Evolutionary conservation across 169 alveolate genomes (phyloP).

Genomic region (Cryptosporidium felis): DNA sequence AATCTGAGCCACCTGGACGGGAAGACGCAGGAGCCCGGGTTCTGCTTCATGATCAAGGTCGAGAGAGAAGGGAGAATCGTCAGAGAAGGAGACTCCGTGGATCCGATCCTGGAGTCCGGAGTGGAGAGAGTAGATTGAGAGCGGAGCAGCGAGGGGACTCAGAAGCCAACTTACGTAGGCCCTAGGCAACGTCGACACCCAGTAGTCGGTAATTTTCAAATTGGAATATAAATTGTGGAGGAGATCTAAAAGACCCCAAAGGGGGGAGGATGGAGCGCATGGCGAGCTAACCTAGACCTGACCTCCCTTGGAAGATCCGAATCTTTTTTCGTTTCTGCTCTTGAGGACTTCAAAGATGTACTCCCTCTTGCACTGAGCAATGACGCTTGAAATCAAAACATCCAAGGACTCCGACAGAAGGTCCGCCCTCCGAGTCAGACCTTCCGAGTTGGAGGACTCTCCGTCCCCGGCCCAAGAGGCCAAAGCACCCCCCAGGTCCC

Average conservation of each 20-base stretch:
- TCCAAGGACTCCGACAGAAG: slow-evolving; percentile 18
- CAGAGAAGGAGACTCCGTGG: slow-evolving; percentile 45
- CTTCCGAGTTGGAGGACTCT: neutral
- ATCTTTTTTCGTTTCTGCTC: slow-evolving; percentile 53
- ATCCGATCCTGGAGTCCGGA: slow-evolving; percentile 59
- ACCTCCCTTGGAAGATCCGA: neutral
- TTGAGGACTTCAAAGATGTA: slow-evolving; percentile 12
- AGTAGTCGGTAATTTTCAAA: too few relatives aligned
- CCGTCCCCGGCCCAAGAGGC: neutral
- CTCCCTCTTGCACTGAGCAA: slow-evolving; percentile 58
- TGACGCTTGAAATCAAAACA: slow-evolving; percentile 26
- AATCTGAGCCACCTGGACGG: neutral
- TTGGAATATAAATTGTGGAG: neutral
- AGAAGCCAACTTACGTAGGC: neutral
- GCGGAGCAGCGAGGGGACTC: neutral
- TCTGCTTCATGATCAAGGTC: slow-evolving; percentile 51
- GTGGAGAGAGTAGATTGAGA: slow-evolving; percentile 56
- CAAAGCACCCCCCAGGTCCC: neutral
- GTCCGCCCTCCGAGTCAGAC: neutral
- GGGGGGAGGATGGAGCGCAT: too few relatives aligned
- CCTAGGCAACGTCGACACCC: too few relatives aligned
- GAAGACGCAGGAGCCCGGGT: neutral
- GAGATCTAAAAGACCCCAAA: neutral
- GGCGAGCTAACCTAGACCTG: neutral
- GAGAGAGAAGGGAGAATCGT: slow-evolving; percentile 68